phyloP scores from a whole-genome alignment of 805 yeast species.

The Komagataella pseudopastoris region DNA sequence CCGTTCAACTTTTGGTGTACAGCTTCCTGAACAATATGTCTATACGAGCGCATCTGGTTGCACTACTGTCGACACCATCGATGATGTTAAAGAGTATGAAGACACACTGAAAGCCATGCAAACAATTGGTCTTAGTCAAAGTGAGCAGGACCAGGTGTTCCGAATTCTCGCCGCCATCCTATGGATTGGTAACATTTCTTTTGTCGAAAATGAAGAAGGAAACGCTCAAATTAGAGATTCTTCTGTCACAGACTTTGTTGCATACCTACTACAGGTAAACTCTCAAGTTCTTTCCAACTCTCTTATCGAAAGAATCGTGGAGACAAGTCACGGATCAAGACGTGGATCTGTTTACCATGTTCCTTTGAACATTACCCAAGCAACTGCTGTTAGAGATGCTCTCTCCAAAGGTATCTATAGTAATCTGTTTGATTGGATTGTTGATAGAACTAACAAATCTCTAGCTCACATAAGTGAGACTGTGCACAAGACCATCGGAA shows the following conservation, averaged over 20 bases:
- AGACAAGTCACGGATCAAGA: slow-evolving; percentile 78
- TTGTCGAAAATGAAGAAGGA: slow-evolving; percentile 77
- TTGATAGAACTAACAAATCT: slow-evolving; percentile 75
- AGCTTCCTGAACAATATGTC: slow-evolving; percentile 83
- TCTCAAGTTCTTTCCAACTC: slow-evolving; percentile 52
- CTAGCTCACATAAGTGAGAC: slow-evolving; percentile 34
- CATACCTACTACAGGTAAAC: slow-evolving; percentile 77
- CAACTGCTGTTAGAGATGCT: slow-evolving; percentile 90
- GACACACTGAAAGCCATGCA: slow-evolving; percentile 83
- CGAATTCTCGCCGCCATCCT: slow-evolving; percentile 70
- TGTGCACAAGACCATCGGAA: slow-evolving; percentile 65
- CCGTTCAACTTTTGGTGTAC: slow-evolving; percentile 78
- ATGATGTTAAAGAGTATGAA: slow-evolving; percentile 65
- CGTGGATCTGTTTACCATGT: slow-evolving; percentile 92
- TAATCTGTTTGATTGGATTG: slow-evolving; percentile 94
- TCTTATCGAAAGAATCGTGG: slow-evolving; percentile 69
- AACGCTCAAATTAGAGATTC: slow-evolving; percentile 72
- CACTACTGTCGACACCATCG: slow-evolving; percentile 73
- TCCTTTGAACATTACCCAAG: slow-evolving; percentile 85
- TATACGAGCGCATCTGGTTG: slow-evolving; percentile 85
- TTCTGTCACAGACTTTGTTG: slow-evolving; percentile 89
- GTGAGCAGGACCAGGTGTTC: slow-evolving; percentile 86
- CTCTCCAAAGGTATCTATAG: slow-evolving; percentile 89
- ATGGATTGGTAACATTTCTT: slow-evolving; percentile 91
- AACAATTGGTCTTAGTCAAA: slow-evolving; percentile 67